Conservation (phyloP, 2,329 filamentous ascomycete species). For the Fusarium nanum region DNA sequence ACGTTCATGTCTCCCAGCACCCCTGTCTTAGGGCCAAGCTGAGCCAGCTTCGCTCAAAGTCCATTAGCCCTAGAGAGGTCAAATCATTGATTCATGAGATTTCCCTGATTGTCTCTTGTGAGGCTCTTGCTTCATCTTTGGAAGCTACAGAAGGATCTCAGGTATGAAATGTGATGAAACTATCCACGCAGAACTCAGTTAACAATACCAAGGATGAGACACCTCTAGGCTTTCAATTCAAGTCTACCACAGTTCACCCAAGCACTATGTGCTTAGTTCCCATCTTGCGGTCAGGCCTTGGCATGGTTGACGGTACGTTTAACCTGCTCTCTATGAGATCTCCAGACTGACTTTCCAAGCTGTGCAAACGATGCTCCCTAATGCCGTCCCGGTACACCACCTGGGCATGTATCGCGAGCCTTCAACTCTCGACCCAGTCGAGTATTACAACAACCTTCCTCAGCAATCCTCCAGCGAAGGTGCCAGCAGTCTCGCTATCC, state of each 20-base stretch:
- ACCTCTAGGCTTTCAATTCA: conserved; percentile 81
- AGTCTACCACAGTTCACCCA: conserved; percentile 71
- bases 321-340: not conserved
- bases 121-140: conserved; percentile 78
- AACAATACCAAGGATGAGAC: conserved; percentile 72
- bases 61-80: conserved; percentile 77
- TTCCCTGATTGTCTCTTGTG: conserved; percentile 81
- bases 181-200: not conserved
- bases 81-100: conserved; percentile 89
- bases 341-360: conserved; percentile 59
- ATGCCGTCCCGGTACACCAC: conserved; percentile 86
- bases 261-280: conserved; percentile 83
- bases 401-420: conserved; percentile 95
- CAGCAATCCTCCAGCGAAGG: conserved; percentile 66
- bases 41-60: conserved; percentile 83
- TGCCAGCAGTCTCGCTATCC: conserved; percentile 73
- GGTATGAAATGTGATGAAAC: conserved; percentile 59
- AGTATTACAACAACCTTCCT: conserved; percentile 98
- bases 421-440: conserved; percentile 85
- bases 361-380: conserved; percentile 83
- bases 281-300: conserved; percentile 90
- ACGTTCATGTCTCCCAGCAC: conserved; percentile 84
- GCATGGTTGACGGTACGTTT: conserved; percentile 82
- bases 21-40: conserved; percentile 90
- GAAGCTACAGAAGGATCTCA: conserved; percentile 68